A percentile compares a stretch with the other conserved stretches of the same genome.
Evolutionary conservation across 2,329 filamentous ascomycete species (phyloP).

Genomic region (Aspergillus luchuensis): DNA sequence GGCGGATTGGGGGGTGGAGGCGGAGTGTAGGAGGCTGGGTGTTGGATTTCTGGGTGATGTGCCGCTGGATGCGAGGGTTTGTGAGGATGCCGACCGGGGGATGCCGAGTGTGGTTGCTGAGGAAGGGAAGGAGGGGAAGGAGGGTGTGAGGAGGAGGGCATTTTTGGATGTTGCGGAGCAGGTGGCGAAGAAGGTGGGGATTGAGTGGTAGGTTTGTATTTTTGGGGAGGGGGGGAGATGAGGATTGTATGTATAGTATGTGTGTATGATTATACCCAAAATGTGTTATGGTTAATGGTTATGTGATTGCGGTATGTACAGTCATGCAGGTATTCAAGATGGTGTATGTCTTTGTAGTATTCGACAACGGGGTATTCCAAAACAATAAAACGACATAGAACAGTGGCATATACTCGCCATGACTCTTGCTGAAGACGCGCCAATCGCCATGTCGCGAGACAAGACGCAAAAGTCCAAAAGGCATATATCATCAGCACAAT

Average conservation of each 20-base stretch:
- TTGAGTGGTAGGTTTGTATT: slow-evolving; percentile 40
- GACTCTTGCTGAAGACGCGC: neutral
- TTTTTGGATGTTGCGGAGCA: slow-evolving; percentile 71
- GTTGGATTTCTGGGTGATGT: slow-evolving; percentile 87
- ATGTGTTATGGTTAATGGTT: neutral
- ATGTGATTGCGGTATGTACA: neutral
- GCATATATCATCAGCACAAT: neutral
- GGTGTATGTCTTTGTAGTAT: neutral
- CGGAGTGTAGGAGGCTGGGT: slow-evolving; percentile 69
- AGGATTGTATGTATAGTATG: slow-evolving; percentile 3
- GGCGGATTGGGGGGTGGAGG: slow-evolving; percentile 62
- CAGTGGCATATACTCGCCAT: neutral
- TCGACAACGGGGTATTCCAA: neutral
- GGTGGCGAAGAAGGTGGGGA: slow-evolving; percentile 48
- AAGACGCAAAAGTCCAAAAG: neutral
- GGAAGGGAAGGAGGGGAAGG: slow-evolving; percentile 62
- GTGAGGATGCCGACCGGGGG: slow-evolving; percentile 81
- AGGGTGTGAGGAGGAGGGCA: slow-evolving; percentile 60
- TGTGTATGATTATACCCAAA: slow-evolving; percentile 14
- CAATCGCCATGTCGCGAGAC: too few species aligned
- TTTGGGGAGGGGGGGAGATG: neutral
- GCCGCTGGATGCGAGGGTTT: slow-evolving; percentile 82
- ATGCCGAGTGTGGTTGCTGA: slow-evolving; percentile 89
- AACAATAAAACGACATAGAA: neutral
- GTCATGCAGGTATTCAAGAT: neutral